Evolutionary conservation across 805 yeast genomes (phyloP).

Genomic region (Peterozyma xylosa): DNA sequence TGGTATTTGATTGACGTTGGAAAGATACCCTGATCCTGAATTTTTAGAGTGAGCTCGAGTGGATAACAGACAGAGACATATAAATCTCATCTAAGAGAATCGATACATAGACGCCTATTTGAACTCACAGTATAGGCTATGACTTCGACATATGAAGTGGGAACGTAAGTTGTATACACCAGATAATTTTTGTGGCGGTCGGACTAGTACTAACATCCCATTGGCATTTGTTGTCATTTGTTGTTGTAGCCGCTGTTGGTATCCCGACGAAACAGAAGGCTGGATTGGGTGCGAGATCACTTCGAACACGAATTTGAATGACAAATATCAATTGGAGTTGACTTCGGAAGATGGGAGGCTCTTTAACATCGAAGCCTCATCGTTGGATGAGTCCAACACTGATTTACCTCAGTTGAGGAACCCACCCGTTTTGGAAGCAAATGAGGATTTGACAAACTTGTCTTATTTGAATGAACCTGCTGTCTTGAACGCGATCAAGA

Average conservation of each 20-base stretch:
- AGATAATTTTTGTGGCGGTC: neutral
- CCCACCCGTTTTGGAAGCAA: slow-evolving; percentile 87
- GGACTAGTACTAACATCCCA: neutral
- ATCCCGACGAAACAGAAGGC: slow-evolving; percentile 64
- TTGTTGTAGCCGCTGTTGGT: slow-evolving; percentile 68
- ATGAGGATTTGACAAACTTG: slow-evolving; percentile 87
- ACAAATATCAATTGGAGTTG: slow-evolving; percentile 42
- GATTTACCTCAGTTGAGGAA: slow-evolving; percentile 78
- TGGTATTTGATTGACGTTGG: slow-evolving; percentile 20
- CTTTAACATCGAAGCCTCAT: slow-evolving; percentile 38
- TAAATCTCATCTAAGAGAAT: neutral
- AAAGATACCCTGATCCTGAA: slow-evolving; percentile 13
- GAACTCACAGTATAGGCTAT: slow-evolving; percentile 17
- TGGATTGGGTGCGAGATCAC: slow-evolving; percentile 68
- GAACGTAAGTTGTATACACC: slow-evolving; percentile 34
- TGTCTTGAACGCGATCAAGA: slow-evolving; percentile 85
- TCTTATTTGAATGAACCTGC: slow-evolving; percentile 96
- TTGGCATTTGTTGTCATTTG: neutral
- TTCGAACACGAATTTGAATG: slow-evolving; percentile 29
- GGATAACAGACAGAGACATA: slow-evolving; percentile 1
- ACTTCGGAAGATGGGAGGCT: slow-evolving; percentile 43
- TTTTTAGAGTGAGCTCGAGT: slow-evolving; percentile 18
- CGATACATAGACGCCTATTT: slow-evolving; percentile 16
- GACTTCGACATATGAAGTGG: slow-evolving; percentile 40
- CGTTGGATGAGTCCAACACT: slow-evolving; percentile 42